phyloP scores from a whole-genome alignment of 805 yeast species.

The Myxozyma lipomycoides region DNA sequence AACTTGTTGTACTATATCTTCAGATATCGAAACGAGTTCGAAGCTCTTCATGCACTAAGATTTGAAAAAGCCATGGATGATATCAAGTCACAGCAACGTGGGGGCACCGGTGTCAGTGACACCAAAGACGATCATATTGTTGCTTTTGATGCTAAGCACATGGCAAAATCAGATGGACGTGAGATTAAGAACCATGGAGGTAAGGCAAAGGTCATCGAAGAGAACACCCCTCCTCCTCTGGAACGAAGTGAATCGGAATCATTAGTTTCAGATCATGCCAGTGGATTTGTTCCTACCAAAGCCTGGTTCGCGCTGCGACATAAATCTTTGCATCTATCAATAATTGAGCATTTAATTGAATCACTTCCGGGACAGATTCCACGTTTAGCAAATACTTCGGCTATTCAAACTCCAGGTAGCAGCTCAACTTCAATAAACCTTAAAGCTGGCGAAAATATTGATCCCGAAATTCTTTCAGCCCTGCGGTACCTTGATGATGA shows the following conservation, averaged over 20 bases:
- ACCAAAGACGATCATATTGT: slow-evolving; percentile 20
- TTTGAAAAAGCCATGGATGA: slow-evolving; percentile 23
- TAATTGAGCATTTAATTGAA: slow-evolving; percentile 9
- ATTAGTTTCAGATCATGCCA: slow-evolving; percentile 5
- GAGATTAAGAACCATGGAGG: slow-evolving; percentile 19
- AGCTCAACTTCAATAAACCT: slow-evolving; percentile 2
- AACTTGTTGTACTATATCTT: slow-evolving; percentile 31
- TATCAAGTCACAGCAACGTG: slow-evolving; percentile 9
- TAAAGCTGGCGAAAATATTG: slow-evolving; percentile 1
- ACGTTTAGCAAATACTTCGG: slow-evolving; percentile 3
- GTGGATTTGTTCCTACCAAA: slow-evolving; percentile 46
- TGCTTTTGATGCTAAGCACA: slow-evolving; percentile 3
- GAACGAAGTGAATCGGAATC: not conserved
- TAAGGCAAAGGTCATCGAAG: slow-evolving; percentile 3
- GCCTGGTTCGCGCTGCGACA: slow-evolving; percentile 42
- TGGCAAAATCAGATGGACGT: not conserved
- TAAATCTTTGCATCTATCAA: slow-evolving; percentile 5
- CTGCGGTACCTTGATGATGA: slow-evolving; percentile 24
- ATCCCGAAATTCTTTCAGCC: slow-evolving; percentile 17
- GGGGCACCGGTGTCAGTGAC: slow-evolving; percentile 3
- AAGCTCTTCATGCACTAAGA: slow-evolving; percentile 16
- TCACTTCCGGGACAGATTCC: slow-evolving; percentile 19
- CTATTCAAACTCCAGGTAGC: slow-evolving; percentile 3
- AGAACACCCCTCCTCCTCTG: not conserved
- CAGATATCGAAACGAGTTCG: slow-evolving; percentile 28